Evolutionary conservation across 768 basidiomycete genomes (phyloP).

Genomic region (Phanerochaete sordida): DNA sequence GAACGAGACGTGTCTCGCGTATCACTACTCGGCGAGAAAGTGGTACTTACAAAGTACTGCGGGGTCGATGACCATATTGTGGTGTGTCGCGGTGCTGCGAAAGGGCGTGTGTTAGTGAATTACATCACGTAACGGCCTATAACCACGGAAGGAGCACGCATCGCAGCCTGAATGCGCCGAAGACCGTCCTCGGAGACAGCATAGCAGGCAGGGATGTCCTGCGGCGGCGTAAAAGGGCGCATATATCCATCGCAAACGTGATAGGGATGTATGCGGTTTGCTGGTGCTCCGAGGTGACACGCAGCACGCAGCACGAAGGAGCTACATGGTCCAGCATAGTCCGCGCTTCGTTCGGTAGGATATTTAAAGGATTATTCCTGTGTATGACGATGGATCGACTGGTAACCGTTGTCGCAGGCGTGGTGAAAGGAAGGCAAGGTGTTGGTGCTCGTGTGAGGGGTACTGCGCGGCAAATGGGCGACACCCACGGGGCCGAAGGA

Average conservation of each 20-base stretch:
- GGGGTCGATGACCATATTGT: constrained; percentile 95
- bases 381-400: too few relatives aligned
- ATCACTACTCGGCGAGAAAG: too few relatives aligned
- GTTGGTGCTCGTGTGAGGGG: neutral
- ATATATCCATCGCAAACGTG: too few relatives aligned
- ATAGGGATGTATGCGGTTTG: too few relatives aligned
- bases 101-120: constrained; percentile 1
- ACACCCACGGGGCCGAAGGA: neutral
- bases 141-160: neutral
- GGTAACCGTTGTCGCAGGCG: neutral
- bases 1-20: too few relatives aligned
- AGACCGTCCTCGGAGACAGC: neutral
- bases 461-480: neutral
- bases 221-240: too few relatives aligned
- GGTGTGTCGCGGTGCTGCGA: constrained; percentile 75
- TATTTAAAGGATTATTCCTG: too few relatives aligned
- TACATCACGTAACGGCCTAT: neutral
- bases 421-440: neutral
- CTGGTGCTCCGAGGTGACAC: too few relatives aligned
- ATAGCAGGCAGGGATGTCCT: too few relatives aligned
- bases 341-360: too few relatives aligned
- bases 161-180: neutral
- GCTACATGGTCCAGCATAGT: too few relatives aligned
- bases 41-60: constrained; percentile 68
- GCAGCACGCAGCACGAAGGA: too few relatives aligned